phyloP scores from a whole-genome alignment of 2,329 filamentous ascomycete genomes.

The Cylindrodendrum hubeiense region DNA sequence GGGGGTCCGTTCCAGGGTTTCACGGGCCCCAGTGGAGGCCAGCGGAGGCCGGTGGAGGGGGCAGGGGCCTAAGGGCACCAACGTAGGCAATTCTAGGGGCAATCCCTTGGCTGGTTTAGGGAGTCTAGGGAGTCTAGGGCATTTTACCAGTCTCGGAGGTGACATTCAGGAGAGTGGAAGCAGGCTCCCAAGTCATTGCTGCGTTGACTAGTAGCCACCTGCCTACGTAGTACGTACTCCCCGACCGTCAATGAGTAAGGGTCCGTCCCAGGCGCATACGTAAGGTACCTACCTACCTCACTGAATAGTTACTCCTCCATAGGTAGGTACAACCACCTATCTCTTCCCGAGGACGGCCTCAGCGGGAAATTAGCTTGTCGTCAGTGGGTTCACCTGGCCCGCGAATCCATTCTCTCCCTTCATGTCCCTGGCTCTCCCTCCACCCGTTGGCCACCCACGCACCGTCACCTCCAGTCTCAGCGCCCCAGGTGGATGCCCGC shows the following conservation, averaged over 20 bases:
- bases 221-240: too few relatives aligned
- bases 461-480: not conserved
- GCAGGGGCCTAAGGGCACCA: conserved; percentile 1
- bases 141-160: not conserved
- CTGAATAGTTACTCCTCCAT: not conserved
- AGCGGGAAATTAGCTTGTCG: conserved; percentile 33
- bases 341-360: not conserved
- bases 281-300: not conserved
- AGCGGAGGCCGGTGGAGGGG: conserved; percentile 1
- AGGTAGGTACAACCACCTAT: not conserved
- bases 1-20: conserved; percentile 17
- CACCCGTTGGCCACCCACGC: not conserved
- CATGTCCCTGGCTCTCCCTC: conserved; percentile 6
- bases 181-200: not conserved
- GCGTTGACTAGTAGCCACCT: too few relatives aligned
- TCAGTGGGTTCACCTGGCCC: conserved; percentile 23
- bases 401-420: conserved; percentile 10
- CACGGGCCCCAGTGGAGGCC: conserved; percentile 8
- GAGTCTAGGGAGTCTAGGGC: not conserved
- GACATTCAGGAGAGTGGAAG: not conserved
- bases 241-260: not conserved
- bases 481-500: conserved; percentile 1
- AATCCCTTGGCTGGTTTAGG: not conserved
- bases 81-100: conserved; percentile 12
- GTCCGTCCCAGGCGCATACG: conserved; percentile 2